Conservation (phyloP, 108 stramenopile genomes). For the Mediolabrus comicus region DNA sequence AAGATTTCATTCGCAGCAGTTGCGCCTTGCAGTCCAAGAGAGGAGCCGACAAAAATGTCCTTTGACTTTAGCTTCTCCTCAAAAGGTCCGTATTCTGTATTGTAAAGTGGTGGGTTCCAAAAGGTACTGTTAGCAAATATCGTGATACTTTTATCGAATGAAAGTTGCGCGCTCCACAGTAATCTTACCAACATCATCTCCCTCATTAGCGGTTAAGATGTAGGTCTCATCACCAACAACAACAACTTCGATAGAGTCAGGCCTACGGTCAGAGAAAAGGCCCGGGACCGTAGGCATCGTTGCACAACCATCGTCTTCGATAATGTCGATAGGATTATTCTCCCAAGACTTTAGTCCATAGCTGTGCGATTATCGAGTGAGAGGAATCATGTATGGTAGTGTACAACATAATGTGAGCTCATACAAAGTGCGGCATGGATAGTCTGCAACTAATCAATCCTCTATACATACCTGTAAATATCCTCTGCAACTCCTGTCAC, state of each 20-base stretch:
- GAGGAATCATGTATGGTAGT: no score
- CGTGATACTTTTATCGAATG: neutral
- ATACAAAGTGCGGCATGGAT: no score
- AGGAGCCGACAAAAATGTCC: slow-evolving; percentile 37
- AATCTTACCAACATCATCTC: neutral
- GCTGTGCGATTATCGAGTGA: no score
- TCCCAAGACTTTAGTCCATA: slow-evolving; percentile 51
- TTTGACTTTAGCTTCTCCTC: slow-evolving; percentile 40
- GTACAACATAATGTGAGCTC: no score
- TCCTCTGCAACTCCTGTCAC: slow-evolving; percentile 33
- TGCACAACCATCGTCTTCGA: slow-evolving; percentile 49
- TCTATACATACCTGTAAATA: slow-evolving; percentile 15
- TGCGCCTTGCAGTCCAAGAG: slow-evolving; percentile 14
- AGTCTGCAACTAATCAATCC: neutral
- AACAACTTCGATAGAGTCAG: slow-evolving; percentile 43
- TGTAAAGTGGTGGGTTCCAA: neutral
- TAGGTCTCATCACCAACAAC: slow-evolving; percentile 41
- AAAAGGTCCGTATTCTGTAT: slow-evolving; percentile 41
- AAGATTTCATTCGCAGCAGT: slow-evolving; percentile 40
- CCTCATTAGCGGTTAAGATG: slow-evolving; percentile 52
- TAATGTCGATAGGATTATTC: slow-evolving; percentile 39
- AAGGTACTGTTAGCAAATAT: no score
- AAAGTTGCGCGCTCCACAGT: neutral
- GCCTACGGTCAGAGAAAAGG: slow-evolving; percentile 23
- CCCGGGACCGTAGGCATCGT: slow-evolving; percentile 30